A percentile compares a stretch with the other conserved stretches of the same genome.
phyloP scores from a whole-genome alignment of 1,284 basidiomycete genomes.

The Trichosporon ovoides region DNA sequence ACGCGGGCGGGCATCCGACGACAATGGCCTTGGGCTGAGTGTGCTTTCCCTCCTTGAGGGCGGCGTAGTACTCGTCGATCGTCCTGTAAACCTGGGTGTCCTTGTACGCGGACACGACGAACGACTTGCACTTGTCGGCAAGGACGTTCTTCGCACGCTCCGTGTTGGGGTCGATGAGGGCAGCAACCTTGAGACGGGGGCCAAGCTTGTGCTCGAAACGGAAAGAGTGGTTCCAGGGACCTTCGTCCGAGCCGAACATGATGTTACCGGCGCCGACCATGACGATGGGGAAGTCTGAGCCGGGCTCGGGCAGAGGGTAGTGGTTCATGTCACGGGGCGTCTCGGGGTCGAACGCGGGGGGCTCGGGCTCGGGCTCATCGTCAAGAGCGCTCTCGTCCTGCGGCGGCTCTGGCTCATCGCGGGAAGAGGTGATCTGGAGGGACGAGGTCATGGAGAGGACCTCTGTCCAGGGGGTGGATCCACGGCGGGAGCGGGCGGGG shows the following conservation, averaged over 20 bases:
- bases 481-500: conserved; percentile 7
- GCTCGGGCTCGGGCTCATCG: conserved; percentile 3
- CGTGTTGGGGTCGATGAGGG: conserved; percentile 83
- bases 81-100: conserved; percentile 82
- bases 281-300: conserved; percentile 77
- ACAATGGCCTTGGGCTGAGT: conserved; percentile 60
- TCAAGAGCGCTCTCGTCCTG: conserved; percentile 2
- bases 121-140: conserved; percentile 84
- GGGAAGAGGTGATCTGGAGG: neutral
- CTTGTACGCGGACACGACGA: conserved; percentile 89
- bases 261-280: conserved; percentile 91
- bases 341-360: conserved; percentile 15
- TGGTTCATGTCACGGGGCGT: conserved; percentile 23
- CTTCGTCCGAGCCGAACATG: conserved; percentile 85
- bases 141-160: conserved; percentile 77
- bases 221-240: conserved; percentile 70
- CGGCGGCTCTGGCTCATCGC: too few species aligned
- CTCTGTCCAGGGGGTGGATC: conserved; percentile 14
- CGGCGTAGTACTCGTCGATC: conserved; percentile 75
- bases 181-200: conserved; percentile 89
- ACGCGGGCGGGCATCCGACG: conserved; percentile 89
- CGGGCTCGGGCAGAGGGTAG: conserved; percentile 46
- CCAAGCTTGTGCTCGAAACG: conserved; percentile 94
- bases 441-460: conserved; percentile 12
- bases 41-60: conserved; percentile 53